phyloP scores from a whole-genome alignment of 2,329 filamentous ascomycete species.

The Ceratocystis destructans region DNA sequence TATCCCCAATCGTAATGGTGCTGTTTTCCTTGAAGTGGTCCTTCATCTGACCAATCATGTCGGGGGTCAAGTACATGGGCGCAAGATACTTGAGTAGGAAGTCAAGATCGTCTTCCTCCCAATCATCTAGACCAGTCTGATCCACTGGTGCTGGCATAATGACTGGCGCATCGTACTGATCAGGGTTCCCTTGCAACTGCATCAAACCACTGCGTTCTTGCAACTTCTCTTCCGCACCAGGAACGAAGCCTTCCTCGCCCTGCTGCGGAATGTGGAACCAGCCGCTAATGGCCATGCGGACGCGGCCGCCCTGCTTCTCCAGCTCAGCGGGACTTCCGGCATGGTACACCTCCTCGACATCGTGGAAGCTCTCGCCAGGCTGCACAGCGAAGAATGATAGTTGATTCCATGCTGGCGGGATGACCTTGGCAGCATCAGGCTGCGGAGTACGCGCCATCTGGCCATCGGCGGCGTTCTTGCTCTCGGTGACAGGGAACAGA shows the following conservation, averaged over 20 bases:
- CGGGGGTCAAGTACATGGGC: constrained; percentile 80
- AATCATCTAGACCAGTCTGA: constrained; percentile 34
- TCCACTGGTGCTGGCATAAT: constrained; percentile 39
- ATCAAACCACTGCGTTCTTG: constrained; percentile 82
- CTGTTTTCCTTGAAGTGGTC: constrained; percentile 72
- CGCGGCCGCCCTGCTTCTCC: constrained; percentile 55
- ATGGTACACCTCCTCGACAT: constrained; percentile 94
- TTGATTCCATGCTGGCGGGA: constrained; percentile 94
- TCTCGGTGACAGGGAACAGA: constrained; percentile 59
- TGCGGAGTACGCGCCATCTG: constrained; percentile 65
- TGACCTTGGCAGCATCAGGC: constrained; percentile 64
- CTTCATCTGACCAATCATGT: constrained; percentile 70
- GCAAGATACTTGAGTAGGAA: constrained; percentile 85
- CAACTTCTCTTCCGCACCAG: constrained; percentile 76
- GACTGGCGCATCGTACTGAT: constrained; percentile 74
- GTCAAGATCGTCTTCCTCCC: constrained; percentile 69
- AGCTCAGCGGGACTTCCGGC: constrained; percentile 45
- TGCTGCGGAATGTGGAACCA: constrained; percentile 98
- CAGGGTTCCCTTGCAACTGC: constrained; percentile 82
- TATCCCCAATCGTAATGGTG: constrained; percentile 65
- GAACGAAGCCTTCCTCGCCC: constrained; percentile 81
- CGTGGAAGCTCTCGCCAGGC: constrained; percentile 96
- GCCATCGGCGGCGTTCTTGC: constrained; percentile 50
- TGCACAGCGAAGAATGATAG: constrained; percentile 96
- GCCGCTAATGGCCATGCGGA: constrained; percentile 95